Percentiles rank a stretch among this genome's conserved stretches.
phyloP scores from a whole-genome alignment of 306 rosid genomes.

The Quercus glauca region DNA sequence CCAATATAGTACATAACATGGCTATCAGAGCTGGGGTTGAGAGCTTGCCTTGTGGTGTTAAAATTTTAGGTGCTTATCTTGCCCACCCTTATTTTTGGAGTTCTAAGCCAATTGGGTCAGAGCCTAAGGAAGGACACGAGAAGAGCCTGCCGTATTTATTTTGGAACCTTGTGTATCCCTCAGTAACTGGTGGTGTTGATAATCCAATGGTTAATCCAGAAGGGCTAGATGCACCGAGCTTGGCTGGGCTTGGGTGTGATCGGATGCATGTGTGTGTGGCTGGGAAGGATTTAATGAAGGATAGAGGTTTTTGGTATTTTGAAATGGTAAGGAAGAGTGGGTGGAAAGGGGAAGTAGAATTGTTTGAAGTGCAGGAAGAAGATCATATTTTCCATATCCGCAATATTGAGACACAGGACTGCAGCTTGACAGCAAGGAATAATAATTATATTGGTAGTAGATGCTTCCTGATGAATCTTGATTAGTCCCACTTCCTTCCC shows the following conservation, averaged over 20 bases:
- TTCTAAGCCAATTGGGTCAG: constrained; percentile 30
- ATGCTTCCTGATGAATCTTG: too few species aligned
- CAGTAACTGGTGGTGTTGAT: constrained; percentile 35
- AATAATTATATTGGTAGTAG: too few species aligned
- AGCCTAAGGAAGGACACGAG: constrained; percentile 18
- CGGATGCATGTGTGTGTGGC: constrained; percentile 32
- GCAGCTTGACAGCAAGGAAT: too few species aligned
- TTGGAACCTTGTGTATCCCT: constrained; percentile 40
- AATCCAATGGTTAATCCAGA: constrained; percentile 45
- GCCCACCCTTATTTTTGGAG: constrained; percentile 41
- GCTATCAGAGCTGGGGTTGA: constrained; percentile 32
- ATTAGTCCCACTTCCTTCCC: too few species aligned
- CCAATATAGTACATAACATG: constrained; percentile 29
- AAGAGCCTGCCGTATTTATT: background rate
- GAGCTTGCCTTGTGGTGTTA: constrained; percentile 23
- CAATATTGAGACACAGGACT: constrained; percentile 17
- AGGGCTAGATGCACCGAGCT: constrained; percentile 33
- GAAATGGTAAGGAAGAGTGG: constrained; percentile 41
- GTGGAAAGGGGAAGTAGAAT: constrained; percentile 43
- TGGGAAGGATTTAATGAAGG: constrained; percentile 40
- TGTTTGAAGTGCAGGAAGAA: constrained; percentile 34
- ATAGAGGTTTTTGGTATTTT: constrained; percentile 42
- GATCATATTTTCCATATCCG: constrained; percentile 43
- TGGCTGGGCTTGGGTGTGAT: constrained; percentile 33
- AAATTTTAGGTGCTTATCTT: constrained; percentile 24